Percentiles rank a stretch among this genome's conserved stretches.
Conservation (phyloP, 306 rosid genomes). For the Acacia confusa region DNA sequence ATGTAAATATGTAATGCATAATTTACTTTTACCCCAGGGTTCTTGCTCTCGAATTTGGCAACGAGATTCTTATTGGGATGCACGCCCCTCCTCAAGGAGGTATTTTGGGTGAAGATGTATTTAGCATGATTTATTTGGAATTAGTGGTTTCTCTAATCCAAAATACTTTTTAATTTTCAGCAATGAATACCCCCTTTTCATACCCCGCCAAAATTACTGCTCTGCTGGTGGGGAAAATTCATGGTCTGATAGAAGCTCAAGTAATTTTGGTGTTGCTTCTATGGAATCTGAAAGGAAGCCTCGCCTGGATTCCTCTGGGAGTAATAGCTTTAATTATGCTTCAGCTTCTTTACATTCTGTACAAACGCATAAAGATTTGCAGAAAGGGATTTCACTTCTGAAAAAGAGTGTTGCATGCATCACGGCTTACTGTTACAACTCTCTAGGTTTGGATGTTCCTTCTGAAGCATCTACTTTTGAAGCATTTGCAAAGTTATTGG, state of each 20-base stretch:
- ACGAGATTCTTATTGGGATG: constrained; percentile 87
- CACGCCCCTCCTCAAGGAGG: constrained; percentile 88
- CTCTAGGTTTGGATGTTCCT: constrained; percentile 78
- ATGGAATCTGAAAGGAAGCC: constrained; percentile 91
- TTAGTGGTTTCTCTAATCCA: constrained; percentile 32
- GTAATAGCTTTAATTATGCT: constrained; percentile 73
- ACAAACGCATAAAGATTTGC: constrained; percentile 82
- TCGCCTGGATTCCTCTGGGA: constrained; percentile 72
- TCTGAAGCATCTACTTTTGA: constrained; percentile 92
- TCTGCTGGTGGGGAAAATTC: constrained; percentile 81
- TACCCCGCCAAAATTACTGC: constrained; percentile 92
- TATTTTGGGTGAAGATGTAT: constrained; percentile 36
- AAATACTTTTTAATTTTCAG: constrained; percentile 49
- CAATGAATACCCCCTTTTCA: constrained; percentile 91
- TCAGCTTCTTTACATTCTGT: constrained; percentile 79
- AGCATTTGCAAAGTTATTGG: constrained; percentile 82
- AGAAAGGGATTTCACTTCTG: constrained; percentile 89
- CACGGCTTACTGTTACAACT: constrained; percentile 82
- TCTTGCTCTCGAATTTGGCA: constrained; percentile 99
- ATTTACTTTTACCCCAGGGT: constrained; percentile 54
- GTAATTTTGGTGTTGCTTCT: constrained; percentile 91
- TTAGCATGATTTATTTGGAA: constrained; percentile 24
- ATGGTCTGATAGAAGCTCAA: constrained; percentile 92
- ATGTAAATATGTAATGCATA: constrained; percentile 1
- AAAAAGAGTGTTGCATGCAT: constrained; percentile 95